These are phyloP conservation scores for Blastosporella zonata DNA, from an alignment of 1,284 basidiomycete genomes.

Conservation along the genomic window DNA sequence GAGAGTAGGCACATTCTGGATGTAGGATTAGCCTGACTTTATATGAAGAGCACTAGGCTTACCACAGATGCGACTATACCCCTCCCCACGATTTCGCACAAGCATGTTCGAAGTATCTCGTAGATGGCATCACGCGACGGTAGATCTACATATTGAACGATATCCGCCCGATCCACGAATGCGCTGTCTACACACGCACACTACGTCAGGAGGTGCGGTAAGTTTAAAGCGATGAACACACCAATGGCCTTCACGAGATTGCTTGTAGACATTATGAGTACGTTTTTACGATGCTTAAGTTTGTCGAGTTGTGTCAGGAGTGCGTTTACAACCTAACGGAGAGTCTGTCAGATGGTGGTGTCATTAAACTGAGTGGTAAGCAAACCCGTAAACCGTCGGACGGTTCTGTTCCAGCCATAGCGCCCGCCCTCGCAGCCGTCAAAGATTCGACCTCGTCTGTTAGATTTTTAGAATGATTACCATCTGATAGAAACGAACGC, in stretches of 20 bases:
- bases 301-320: slow-evolving; percentile 97
- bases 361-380: slow-evolving; percentile 5
- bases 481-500: slow-evolving; percentile 10
- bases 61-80: slow-evolving; percentile 67
- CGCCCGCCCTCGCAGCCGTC: slow-evolving; percentile 91
- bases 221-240: slow-evolving; percentile 26
- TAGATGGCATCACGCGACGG: slow-evolving; percentile 91
- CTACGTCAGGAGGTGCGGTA: slow-evolving; percentile 20
- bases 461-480: slow-evolving; percentile 7
- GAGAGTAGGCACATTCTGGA: slow-evolving; percentile 60
- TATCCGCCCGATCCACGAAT: slow-evolving; percentile 96
- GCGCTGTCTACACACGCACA: slow-evolving; percentile 67
- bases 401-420: slow-evolving; percentile 92
- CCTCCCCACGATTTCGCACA: slow-evolving; percentile 76
- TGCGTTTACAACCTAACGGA: slow-evolving; percentile 88
- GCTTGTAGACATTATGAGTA: slow-evolving; percentile 94
- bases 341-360: not conserved
- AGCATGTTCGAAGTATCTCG: slow-evolving; percentile 85
- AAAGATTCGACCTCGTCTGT: slow-evolving; percentile 95
- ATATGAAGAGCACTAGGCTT: slow-evolving; percentile 24
- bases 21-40: slow-evolving; percentile 2
- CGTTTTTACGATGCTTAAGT: slow-evolving; percentile 89
- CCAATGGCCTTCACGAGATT: slow-evolving; percentile 95
- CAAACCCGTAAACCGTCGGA: slow-evolving; percentile 89
- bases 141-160: slow-evolving; percentile 91